Percentiles rank a stretch among this genome's conserved stretches.
These are phyloP conservation scores for Yamadazyma insecticola DNA, from an alignment of 805 yeast genomes.

Conservation along the genomic window DNA sequence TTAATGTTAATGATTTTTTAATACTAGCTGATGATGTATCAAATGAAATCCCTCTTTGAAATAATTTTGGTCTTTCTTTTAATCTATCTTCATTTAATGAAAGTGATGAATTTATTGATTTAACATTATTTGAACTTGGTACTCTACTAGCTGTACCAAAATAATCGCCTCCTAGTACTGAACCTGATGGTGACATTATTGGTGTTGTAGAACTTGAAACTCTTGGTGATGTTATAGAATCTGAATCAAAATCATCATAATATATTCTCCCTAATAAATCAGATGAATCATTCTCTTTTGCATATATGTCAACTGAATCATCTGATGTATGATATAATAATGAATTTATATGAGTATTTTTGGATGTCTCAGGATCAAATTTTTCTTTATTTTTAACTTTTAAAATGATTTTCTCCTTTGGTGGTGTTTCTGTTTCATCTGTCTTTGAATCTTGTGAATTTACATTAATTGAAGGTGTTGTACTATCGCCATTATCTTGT, in stretches of 20 bases:
- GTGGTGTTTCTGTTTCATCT: constrained; percentile 2
- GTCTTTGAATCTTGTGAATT: constrained; percentile 3
- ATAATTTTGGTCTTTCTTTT: constrained; percentile 12
- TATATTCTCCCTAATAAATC: constrained; percentile 39
- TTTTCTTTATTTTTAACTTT: constrained; percentile 8
- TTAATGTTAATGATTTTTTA: constrained; percentile 33
- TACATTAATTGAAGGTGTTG: no score
- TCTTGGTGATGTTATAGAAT: constrained; percentile 16
- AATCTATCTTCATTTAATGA: constrained; percentile 10
- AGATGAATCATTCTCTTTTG: constrained; percentile 31
- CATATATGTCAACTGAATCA: constrained; percentile 35
- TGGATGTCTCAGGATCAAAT: constrained; percentile 24
- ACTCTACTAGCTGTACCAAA: constrained; percentile 6
- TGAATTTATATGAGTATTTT: constrained; percentile 36
- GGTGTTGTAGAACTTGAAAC: constrained; percentile 15
- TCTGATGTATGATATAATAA: constrained; percentile 33
- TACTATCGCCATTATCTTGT: no score
- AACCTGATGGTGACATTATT: constrained; percentile 12
- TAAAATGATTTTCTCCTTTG: constrained; percentile 8
- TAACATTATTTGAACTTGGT: constrained; percentile 7
- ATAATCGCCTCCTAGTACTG: constrained; percentile 9
- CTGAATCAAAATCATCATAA: constrained; percentile 40
- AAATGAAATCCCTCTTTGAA: constrained; percentile 38
- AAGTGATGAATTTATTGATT: constrained; percentile 11
- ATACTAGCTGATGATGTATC: constrained; percentile 29